A percentile compares a stretch with the other conserved stretches of the same genome.
phyloP scores from a whole-genome alignment of 352 stramenopile species.

The Bremia lactucae region DNA sequence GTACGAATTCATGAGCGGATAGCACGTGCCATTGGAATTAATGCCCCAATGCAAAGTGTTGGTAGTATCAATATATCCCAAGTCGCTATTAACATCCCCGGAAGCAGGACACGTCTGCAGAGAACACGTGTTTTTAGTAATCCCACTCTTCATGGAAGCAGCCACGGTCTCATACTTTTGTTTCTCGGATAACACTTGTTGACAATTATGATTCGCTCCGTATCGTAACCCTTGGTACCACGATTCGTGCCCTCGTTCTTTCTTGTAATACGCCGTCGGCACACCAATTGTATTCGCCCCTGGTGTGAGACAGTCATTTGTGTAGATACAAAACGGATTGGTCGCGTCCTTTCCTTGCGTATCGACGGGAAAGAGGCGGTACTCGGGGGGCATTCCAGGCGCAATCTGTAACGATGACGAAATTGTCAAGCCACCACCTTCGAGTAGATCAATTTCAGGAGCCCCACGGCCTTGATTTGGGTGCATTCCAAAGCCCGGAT shows the following conservation, averaged over 20 bases:
- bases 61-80: slow-evolving; percentile 31
- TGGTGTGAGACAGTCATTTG: slow-evolving; percentile 29
- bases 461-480: slow-evolving; percentile 75
- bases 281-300: slow-evolving; percentile 42
- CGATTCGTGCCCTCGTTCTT: slow-evolving; percentile 32
- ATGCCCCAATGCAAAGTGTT: slow-evolving; percentile 35
- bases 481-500: slow-evolving; percentile 87
- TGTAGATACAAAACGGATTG: slow-evolving; percentile 36
- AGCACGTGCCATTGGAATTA: slow-evolving; percentile 40
- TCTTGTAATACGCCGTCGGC: slow-evolving; percentile 31
- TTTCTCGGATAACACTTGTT: slow-evolving; percentile 12
- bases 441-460: slow-evolving; percentile 92
- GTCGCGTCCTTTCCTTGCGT: slow-evolving; percentile 6
- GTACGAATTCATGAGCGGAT: slow-evolving; percentile 34
- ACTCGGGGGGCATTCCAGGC: slow-evolving; percentile 50
- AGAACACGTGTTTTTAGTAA: slow-evolving; percentile 41
- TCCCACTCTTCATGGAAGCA: slow-evolving; percentile 30
- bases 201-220: slow-evolving; percentile 44
- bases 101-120: slow-evolving; percentile 36
- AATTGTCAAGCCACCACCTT: slow-evolving; percentile 74
- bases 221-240: slow-evolving; percentile 67
- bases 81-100: slow-evolving; percentile 35
- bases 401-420: slow-evolving; percentile 87
- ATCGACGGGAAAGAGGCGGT: slow-evolving; percentile 41
- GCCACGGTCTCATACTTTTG: slow-evolving; percentile 39